Conservation (phyloP, 228 moss, liverwort and hornwort species). For the Sphagnum magellanicum region DNA sequence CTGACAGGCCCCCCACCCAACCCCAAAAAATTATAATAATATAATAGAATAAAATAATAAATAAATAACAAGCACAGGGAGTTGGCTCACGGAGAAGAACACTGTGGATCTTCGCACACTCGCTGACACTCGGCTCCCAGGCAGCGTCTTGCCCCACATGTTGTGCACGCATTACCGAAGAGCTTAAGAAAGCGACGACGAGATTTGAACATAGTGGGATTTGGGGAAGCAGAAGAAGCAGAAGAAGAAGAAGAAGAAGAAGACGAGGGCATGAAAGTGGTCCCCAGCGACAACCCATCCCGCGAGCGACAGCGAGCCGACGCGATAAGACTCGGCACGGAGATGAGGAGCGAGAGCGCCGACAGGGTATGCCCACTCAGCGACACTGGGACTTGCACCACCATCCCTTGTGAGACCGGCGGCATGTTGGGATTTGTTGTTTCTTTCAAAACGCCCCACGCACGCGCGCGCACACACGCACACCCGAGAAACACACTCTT, state of each 20-base stretch:
- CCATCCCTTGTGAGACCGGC: conserved; percentile 34
- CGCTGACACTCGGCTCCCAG: too few species aligned
- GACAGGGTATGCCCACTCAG: conserved; percentile 21
- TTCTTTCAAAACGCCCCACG: too few species aligned
- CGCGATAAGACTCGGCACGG: conserved; percentile 20
- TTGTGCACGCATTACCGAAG: conserved; percentile 28
- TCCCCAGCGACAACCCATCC: conserved; percentile 7
- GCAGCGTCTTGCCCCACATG: conserved; percentile 4
- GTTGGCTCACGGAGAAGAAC: too few species aligned
- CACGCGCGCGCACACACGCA: too few species aligned
- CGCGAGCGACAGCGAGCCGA: conserved; percentile 14
- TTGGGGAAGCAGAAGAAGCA: conserved; percentile 4
- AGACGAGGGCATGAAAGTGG: neutral
- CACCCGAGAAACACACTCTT: too few species aligned
- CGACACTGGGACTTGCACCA: conserved; percentile 11
- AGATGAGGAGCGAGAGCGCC: conserved; percentile 25
- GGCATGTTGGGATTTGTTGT: conserved; percentile 16
- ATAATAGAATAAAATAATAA: too few species aligned
- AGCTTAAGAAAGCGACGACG: conserved; percentile 40
- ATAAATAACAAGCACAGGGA: too few species aligned
- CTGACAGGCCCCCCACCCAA: too few species aligned
- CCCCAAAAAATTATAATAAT: too few species aligned
- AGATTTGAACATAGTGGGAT: conserved; percentile 7
- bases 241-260: too few species aligned
- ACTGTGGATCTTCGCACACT: too few species aligned